Evolutionary conservation across 352 stramenopile genomes (phyloP).

Genomic region (Phytophthora uliginosa): DNA sequence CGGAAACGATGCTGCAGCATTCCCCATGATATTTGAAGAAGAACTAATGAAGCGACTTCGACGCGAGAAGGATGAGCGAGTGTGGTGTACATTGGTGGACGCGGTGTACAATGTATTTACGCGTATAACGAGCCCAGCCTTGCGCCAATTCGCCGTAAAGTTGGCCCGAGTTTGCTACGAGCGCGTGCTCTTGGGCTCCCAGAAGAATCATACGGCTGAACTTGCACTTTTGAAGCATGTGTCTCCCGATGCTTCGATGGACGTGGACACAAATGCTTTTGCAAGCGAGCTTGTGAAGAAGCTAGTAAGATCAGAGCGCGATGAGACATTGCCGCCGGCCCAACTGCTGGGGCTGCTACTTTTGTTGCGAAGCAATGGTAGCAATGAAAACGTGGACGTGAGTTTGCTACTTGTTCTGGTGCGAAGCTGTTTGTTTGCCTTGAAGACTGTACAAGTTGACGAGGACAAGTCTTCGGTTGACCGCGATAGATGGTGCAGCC

Average conservation of each 20-base stretch:
- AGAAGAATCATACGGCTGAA: conserved; percentile 18
- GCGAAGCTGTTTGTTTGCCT: conserved; percentile 20
- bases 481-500: background rate
- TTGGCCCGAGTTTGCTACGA: conserved; percentile 33
- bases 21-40: conserved; percentile 33
- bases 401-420: conserved; percentile 34
- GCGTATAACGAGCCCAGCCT: conserved; percentile 23
- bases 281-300: conserved; percentile 34
- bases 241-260: conserved; percentile 14
- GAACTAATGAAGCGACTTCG: conserved; percentile 32
- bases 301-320: conserved; percentile 26
- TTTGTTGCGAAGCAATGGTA: conserved; percentile 31
- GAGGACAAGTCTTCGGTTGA: background rate
- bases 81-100: conserved; percentile 29
- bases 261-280: background rate
- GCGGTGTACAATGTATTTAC: conserved; percentile 44
- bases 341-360: conserved; percentile 53
- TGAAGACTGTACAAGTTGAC: conserved; percentile 23
- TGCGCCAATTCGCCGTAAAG: conserved; percentile 23
- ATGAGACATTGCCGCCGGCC: conserved; percentile 39
- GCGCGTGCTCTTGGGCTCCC: conserved; percentile 29
- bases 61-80: conserved; percentile 20
- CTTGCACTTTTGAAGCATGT: conserved; percentile 32
- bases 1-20: conserved; percentile 21
- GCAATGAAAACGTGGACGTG: background rate